phyloP scores from a whole-genome alignment of 2,329 filamentous ascomycete species.

The Pseudogymnoascus sp. region DNA sequence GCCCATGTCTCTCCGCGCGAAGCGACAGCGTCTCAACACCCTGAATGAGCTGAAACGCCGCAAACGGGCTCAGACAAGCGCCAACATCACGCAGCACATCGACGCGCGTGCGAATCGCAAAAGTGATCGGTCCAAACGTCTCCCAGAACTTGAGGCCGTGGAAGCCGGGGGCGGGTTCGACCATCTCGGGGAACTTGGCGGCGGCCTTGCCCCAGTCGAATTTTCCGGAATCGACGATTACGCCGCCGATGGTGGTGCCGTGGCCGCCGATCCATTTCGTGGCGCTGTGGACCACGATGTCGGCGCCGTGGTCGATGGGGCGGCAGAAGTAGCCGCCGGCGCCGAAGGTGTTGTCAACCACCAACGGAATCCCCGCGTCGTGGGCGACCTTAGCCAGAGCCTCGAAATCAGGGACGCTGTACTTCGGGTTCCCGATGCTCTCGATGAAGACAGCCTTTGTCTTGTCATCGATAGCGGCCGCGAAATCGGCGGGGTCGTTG shows the following conservation, averaged over 20 bases:
- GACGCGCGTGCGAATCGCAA: slow-evolving; percentile 76
- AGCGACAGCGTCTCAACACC: slow-evolving; percentile 85
- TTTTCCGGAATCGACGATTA: slow-evolving; percentile 80
- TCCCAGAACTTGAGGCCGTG: slow-evolving; percentile 94
- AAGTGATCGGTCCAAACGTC: slow-evolving; percentile 74
- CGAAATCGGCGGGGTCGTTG: slow-evolving; percentile 71
- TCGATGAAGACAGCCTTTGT: slow-evolving; percentile 91
- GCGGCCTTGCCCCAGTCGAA: slow-evolving; percentile 88
- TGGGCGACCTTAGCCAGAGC: slow-evolving; percentile 75
- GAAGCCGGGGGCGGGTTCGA: slow-evolving; percentile 80
- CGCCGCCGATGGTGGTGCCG: slow-evolving; percentile 81
- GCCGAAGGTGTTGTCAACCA: slow-evolving; percentile 91
- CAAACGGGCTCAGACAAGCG: slow-evolving; percentile 77
- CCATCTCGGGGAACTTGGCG: slow-evolving; percentile 83
- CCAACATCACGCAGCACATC: slow-evolving; percentile 87
- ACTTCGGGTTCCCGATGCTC: slow-evolving; percentile 86
- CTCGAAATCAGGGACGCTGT: slow-evolving; percentile 88
- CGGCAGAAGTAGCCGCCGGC: slow-evolving; percentile 82
- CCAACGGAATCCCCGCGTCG: slow-evolving; percentile 48
- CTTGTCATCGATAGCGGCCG: slow-evolving; percentile 76
- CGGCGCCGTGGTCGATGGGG: slow-evolving; percentile 82
- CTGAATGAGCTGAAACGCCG: slow-evolving; percentile 81
- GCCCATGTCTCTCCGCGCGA: slow-evolving; percentile 75
- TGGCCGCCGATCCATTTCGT: slow-evolving; percentile 98
- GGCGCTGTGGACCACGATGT: slow-evolving; percentile 89